These are phyloP conservation scores for Fusarium floridanum DNA, from an alignment of 2,329 filamentous ascomycete species.

Conservation along the genomic window DNA sequence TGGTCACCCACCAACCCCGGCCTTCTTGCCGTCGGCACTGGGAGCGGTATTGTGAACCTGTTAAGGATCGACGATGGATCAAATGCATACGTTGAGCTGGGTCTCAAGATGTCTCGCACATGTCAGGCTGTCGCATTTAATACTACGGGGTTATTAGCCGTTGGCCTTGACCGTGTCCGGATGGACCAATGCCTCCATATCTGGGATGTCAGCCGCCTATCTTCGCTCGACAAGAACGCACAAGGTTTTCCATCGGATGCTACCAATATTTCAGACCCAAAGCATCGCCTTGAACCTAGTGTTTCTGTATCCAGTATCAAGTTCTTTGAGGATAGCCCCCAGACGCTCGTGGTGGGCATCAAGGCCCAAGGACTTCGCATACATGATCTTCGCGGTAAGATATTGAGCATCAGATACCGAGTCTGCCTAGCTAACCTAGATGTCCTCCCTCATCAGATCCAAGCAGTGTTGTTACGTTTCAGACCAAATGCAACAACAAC, in stretches of 20 bases:
- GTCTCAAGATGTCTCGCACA: conserved; percentile 79
- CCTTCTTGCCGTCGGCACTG: conserved; percentile 80
- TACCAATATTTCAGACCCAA: conserved; percentile 66
- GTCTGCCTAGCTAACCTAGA: background rate
- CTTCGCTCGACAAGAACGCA: conserved; percentile 59
- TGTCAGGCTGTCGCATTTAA: conserved; percentile 88
- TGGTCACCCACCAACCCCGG: conserved; percentile 74
- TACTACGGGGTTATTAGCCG: conserved; percentile 77
- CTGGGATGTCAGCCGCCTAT: conserved; percentile 79
- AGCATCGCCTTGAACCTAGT: conserved; percentile 71
- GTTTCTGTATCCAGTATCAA: conserved; percentile 86
- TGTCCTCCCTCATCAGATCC: conserved; percentile 53
- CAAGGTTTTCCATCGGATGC: conserved; percentile 65
- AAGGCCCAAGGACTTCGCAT: conserved; percentile 81
- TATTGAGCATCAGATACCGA: background rate
- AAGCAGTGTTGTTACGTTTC: conserved; percentile 68
- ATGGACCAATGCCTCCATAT: conserved; percentile 87
- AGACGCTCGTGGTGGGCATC: conserved; percentile 81
- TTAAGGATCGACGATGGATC: conserved; percentile 79
- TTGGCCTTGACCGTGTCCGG: conserved; percentile 83
- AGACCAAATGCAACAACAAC: conserved; percentile 77
- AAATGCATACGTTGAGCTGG: conserved; percentile 74
- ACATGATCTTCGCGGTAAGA: conserved; percentile 81
- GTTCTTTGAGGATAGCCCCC: conserved; percentile 83
- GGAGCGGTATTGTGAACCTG: conserved; percentile 80